Conservation (phyloP, 441 rosid genomes). For the Omphalea diandra region DNA sequence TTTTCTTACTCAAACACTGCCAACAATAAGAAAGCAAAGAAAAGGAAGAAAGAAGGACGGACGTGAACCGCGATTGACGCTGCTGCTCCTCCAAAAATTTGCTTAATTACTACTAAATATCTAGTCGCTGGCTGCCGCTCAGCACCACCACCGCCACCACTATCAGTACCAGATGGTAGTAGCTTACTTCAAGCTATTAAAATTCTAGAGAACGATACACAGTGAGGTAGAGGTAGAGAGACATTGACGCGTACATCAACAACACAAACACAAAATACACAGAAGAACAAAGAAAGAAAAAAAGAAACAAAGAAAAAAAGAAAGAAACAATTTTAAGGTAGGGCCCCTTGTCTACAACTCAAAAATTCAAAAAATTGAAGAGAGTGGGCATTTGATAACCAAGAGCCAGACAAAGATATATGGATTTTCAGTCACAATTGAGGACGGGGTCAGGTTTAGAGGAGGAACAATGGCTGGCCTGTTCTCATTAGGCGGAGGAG, state of each 20-base stretch:
- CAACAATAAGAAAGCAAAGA: neutral
- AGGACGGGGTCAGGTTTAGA: conserved; percentile 32
- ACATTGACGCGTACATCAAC: no score
- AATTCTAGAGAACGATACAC: no score
- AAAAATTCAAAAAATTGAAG: no score
- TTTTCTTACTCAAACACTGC: neutral
- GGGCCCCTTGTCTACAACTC: no score
- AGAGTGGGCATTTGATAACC: conserved; percentile 13
- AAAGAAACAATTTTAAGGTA: no score
- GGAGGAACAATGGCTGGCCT: conserved; percentile 55
- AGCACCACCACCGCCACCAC: neutral
- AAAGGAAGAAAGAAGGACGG: no score
- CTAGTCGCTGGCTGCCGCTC: neutral
- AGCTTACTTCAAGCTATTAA: no score
- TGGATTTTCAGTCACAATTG: conserved; percentile 44
- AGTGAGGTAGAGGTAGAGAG: neutral
- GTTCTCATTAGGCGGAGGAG: conserved; percentile 60
- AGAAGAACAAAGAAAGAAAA: no score
- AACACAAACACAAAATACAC: no score
- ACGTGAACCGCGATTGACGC: conserved; percentile 13
- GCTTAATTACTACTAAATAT: neutral
- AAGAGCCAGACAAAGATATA: conserved; percentile 28
- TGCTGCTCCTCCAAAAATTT: neutral
- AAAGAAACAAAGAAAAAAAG: no score
- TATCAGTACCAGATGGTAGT: neutral